phyloP scores from a whole-genome alignment of 2,329 filamentous ascomycete genomes.

The Colletotrichum sp. region DNA sequence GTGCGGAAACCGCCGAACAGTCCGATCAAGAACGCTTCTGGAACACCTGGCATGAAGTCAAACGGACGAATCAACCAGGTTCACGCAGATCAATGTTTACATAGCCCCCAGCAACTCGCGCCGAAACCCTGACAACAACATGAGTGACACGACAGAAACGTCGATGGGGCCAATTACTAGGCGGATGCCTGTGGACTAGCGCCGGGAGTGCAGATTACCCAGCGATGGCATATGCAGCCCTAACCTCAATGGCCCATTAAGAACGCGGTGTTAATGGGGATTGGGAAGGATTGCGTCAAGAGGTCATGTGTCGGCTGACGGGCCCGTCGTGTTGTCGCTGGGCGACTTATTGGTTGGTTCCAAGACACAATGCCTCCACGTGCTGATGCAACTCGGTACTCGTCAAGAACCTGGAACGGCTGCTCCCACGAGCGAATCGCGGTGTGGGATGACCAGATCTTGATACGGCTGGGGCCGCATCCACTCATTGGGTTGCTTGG shows the following conservation, averaged over 20 bases:
- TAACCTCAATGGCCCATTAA: slow-evolving; percentile 5
- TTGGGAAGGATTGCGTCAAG: not conserved
- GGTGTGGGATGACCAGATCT: not conserved
- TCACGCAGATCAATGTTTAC: not conserved
- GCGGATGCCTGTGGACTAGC: slow-evolving; percentile 17
- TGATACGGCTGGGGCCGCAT: not conserved
- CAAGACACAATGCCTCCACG: not conserved
- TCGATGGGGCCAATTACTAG: not conserved
- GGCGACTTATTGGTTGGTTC: not conserved
- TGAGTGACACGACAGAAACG: not conserved
- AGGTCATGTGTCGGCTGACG: slow-evolving; percentile 4
- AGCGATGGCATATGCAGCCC: slow-evolving; percentile 22
- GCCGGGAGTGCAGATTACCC: slow-evolving; percentile 9
- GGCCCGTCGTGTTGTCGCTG: not conserved
- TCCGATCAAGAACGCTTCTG: not conserved
- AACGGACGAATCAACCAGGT: not conserved
- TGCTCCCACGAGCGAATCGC: not conserved
- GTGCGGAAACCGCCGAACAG: not conserved
- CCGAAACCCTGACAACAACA: not conserved
- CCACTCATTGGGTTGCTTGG: not conserved
- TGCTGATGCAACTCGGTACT: not conserved
- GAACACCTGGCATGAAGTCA: not conserved
- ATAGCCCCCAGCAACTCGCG: not conserved
- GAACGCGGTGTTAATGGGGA: not conserved
- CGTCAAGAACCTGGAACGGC: not conserved